Evolutionary conservation across 2,329 filamentous ascomycete species (phyloP).

Genomic region (Trichophyton equinum): DNA sequence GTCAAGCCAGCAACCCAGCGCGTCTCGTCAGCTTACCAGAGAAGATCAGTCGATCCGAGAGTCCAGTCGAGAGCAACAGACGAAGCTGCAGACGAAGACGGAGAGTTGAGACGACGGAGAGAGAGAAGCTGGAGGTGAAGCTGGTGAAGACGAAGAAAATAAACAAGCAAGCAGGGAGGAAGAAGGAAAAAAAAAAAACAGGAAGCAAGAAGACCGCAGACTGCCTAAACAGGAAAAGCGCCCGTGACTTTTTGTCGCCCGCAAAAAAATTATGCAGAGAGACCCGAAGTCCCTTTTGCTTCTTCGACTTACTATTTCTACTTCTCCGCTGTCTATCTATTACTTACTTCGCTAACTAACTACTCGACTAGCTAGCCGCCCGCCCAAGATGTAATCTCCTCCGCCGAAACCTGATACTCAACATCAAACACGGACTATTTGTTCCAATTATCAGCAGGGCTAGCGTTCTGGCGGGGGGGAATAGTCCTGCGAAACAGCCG

Average conservation of each 20-base stretch:
- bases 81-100: neutral
- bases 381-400: neutral
- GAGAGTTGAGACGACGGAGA: neutral
- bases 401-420: neutral
- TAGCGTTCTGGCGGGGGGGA: neutral
- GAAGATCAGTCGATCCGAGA: neutral
- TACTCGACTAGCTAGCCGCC: no score
- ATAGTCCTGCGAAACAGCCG: neutral
- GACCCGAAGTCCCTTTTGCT: neutral
- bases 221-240: conserved; percentile 1
- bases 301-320: neutral
- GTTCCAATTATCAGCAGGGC: neutral
- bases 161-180: neutral
- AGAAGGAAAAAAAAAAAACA: neutral
- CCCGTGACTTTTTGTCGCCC: neutral
- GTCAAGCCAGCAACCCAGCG: neutral
- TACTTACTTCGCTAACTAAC: no score
- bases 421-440: neutral
- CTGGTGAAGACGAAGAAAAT: neutral
- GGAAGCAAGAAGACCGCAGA: neutral
- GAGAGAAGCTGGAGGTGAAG: neutral
- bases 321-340: no score
- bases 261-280: neutral
- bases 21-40: neutral
- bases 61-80: neutral